These are phyloP conservation scores for Ailanthus altissimus DNA, from an alignment of 345 rosid genomes.

Conservation along the genomic window DNA sequence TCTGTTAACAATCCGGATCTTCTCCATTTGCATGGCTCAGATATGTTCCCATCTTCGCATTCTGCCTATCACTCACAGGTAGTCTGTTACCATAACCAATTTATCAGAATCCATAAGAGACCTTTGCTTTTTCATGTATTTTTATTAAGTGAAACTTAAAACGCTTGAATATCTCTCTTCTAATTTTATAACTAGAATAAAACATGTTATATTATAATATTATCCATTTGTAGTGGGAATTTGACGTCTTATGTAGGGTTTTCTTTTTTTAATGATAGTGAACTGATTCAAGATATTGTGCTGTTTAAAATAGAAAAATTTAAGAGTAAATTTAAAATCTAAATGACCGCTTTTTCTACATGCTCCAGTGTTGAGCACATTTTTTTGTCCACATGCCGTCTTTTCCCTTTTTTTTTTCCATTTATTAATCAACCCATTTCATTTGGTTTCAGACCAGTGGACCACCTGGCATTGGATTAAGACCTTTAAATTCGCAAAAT, in stretches of 20 bases:
- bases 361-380: neutral
- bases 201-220: neutral
- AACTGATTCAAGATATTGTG: neutral
- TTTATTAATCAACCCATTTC: neutral
- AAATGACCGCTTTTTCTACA: neutral
- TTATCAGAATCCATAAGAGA: conserved; percentile 15
- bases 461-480: conserved; percentile 81
- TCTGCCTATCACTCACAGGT: conserved; percentile 84
- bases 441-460: conserved; percentile 67
- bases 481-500: conserved; percentile 81
- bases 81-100: conserved; percentile 31
- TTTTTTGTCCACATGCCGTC: neutral
- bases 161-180: neutral
- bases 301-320: neutral
- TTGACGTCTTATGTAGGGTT: neutral
- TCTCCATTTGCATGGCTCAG: conserved; percentile 72
- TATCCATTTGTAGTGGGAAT: neutral
- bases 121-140: neutral
- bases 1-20: conserved; percentile 69
- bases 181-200: neutral
- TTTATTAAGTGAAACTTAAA: neutral
- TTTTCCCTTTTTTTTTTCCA: neutral
- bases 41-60: conserved; percentile 79
- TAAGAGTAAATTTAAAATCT: neutral
- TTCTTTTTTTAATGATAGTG: neutral